phyloP scores from a whole-genome alignment of 345 rosid species.

The Barbarea vulgaris region DNA sequence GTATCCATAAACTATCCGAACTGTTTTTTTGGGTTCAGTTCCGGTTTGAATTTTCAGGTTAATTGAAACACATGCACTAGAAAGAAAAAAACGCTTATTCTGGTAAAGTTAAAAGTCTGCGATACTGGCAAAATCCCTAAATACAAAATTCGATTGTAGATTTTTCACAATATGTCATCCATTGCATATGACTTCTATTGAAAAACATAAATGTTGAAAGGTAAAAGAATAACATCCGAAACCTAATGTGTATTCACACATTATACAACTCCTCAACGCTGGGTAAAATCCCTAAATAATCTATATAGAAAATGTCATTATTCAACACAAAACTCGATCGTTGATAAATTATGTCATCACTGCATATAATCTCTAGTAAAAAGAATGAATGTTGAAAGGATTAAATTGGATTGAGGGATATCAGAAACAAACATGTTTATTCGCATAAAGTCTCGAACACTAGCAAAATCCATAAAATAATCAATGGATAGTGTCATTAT shows the following conservation, averaged over 20 bases:
- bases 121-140: neutral
- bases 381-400: neutral
- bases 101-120: neutral
- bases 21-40: too few relatives aligned
- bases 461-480: neutral
- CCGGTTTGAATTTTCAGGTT: too few relatives aligned
- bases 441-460: neutral
- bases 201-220: neutral
- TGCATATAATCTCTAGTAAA: neutral
- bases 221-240: neutral
- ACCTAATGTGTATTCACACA: neutral
- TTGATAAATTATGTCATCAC: neutral
- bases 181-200: neutral
- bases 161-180: neutral
- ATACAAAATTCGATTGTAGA: neutral
- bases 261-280: neutral
- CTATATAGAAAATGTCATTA: neutral
- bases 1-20: too few relatives aligned
- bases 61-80: neutral
- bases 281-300: neutral
- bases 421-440: neutral
- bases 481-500: neutral
- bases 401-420: neutral
- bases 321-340: neutral
- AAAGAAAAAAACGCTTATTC: neutral